Conservation (phyloP, 805 yeast genomes). For the Candida nanaspora region DNA sequence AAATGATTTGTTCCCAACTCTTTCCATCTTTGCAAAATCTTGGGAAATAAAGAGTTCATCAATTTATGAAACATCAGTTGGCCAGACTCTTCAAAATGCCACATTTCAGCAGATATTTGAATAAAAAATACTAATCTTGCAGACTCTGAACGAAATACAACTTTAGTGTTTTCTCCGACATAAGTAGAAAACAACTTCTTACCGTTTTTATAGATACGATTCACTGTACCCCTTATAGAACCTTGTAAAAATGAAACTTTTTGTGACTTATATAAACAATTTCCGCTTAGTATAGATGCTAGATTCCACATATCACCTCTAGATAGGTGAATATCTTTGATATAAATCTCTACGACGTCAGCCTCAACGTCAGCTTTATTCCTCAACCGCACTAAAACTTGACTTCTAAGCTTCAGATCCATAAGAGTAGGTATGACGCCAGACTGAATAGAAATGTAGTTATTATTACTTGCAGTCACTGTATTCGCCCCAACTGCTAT, state of each 20-base stretch:
- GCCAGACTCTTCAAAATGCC: constrained; percentile 96
- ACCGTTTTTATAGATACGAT: constrained; percentile 61
- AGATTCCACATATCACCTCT: constrained; percentile 93
- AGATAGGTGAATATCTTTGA: constrained; percentile 73
- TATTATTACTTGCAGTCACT: constrained; percentile 11
- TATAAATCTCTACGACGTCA: constrained; percentile 74
- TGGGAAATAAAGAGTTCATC: constrained; percentile 88
- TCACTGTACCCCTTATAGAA: constrained; percentile 56
- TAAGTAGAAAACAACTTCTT: constrained; percentile 67
- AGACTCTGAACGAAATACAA: constrained; percentile 87
- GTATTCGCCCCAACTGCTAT: constrained; percentile 7
- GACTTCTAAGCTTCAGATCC: constrained; percentile 61
- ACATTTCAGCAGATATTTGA: constrained; percentile 92
- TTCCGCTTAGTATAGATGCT: constrained; percentile 50
- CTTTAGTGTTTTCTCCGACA: constrained; percentile 64
- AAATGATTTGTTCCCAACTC: constrained; percentile 83
- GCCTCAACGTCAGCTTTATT: constrained; percentile 49
- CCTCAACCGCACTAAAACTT: constrained; percentile 49
- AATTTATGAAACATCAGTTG: constrained; percentile 89
- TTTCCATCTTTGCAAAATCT: constrained; percentile 82
- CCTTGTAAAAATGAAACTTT: constrained; percentile 52
- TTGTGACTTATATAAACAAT: constrained; percentile 64
- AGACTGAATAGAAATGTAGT: constrained; percentile 48
- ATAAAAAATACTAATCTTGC: constrained; percentile 77
- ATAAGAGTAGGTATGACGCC: constrained; percentile 53